Evolutionary conservation across 768 basidiomycete genomes (phyloP).

Genomic region (Chalciporus piperatus): DNA sequence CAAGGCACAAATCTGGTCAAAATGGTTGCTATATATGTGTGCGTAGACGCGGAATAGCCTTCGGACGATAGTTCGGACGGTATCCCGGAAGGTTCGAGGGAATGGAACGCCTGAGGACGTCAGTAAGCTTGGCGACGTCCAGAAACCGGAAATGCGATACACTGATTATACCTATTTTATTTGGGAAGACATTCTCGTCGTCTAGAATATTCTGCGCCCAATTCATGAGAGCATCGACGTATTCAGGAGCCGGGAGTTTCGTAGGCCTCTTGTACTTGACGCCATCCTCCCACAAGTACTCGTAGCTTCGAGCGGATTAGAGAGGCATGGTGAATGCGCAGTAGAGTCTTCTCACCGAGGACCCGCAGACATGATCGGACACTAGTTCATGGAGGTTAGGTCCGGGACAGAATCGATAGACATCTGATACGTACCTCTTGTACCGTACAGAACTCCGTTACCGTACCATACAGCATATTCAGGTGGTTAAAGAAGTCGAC

Average conservation of each 20-base stretch:
- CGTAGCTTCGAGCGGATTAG: conserved; percentile 57
- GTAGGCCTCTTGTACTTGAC: conserved; percentile 83
- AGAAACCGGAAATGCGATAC: not conserved
- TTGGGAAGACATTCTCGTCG: conserved; percentile 90
- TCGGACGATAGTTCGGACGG: conserved; percentile 87
- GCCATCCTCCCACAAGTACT: conserved; percentile 95
- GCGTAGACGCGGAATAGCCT: conserved; percentile 96
- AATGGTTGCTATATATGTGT: conserved; percentile 98
- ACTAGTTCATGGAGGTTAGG: conserved; percentile 42
- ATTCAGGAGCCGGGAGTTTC: conserved; percentile 93
- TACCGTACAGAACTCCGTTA: conserved; percentile 96
- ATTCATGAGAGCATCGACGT: conserved; percentile 98
- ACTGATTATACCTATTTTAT: conserved; percentile 76
- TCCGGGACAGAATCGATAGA: conserved; percentile 3
- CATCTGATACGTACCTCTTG: conserved; percentile 63
- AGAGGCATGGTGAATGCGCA: not conserved
- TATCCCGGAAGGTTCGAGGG: conserved; percentile 84
- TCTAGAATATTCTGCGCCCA: conserved; percentile 94
- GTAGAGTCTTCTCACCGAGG: conserved; percentile 59
- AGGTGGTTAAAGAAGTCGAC: conserved; percentile 99
- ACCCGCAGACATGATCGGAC: conserved; percentile 96
- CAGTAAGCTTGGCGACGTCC: conserved; percentile 2
- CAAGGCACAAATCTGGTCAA: conserved; percentile 96
- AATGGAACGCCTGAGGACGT: conserved; percentile 74
- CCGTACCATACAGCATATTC: conserved; percentile 98